Conservation (phyloP, 2,329 filamentous ascomycete species). For the Harringtonia aguacate region DNA sequence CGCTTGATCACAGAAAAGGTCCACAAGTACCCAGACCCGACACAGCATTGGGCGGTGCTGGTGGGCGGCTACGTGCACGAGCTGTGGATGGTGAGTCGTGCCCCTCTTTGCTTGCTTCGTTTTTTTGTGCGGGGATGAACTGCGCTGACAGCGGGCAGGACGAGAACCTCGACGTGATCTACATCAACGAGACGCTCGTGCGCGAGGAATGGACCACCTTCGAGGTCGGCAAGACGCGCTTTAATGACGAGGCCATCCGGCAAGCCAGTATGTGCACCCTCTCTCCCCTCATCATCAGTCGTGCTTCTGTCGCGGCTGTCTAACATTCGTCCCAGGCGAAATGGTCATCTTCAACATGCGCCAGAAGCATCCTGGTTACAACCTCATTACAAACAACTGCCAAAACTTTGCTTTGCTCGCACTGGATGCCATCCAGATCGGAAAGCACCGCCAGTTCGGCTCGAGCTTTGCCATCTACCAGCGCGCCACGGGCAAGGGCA, state of each 20-base stretch:
- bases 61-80: conserved; percentile 45
- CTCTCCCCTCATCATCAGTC: not conserved
- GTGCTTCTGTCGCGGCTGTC: too few species aligned
- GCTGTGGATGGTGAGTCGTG: conserved; percentile 47
- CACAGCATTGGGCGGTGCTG: conserved; percentile 49
- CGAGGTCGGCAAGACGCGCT: conserved; percentile 38
- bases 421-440: conserved; percentile 42
- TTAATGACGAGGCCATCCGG: conserved; percentile 42
- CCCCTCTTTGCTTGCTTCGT: not conserved
- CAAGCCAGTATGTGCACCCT: conserved; percentile 28
- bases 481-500: conserved; percentile 34
- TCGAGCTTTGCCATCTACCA: conserved; percentile 44
- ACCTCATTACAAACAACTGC: conserved; percentile 50
- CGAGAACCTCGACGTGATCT: conserved; percentile 44
- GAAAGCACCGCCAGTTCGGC: conserved; percentile 37
- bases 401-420: conserved; percentile 44
- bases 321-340: too few species aligned
- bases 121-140: not conserved
- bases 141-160: conserved; percentile 23
- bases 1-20: conserved; percentile 45
- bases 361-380: conserved; percentile 37
- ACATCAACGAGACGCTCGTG: conserved; percentile 38
- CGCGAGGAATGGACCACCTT: conserved; percentile 39
- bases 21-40: conserved; percentile 45
- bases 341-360: conserved; percentile 42